Conservation (phyloP, 768 basidiomycete genomes). For the Ramaria rubella region DNA sequence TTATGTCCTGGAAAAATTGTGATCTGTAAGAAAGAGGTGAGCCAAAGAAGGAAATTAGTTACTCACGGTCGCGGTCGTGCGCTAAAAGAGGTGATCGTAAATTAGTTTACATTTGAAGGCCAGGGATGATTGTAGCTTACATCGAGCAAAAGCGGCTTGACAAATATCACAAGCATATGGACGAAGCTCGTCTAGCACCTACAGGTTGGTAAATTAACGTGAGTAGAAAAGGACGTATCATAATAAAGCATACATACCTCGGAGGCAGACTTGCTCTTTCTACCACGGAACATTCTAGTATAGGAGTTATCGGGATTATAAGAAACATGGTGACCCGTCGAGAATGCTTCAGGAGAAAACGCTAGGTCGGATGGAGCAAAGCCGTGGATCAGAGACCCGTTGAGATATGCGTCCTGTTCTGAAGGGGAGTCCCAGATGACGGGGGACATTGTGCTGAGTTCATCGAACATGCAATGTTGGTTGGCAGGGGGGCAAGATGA, state of each 20-base stretch:
- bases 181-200: conserved; percentile 8
- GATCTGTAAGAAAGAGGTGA: not conserved
- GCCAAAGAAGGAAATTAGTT: not conserved
- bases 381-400: not conserved
- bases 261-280: conserved; percentile 9
- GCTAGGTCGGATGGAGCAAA: not conserved
- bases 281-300: conserved; percentile 9
- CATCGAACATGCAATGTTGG: not conserved
- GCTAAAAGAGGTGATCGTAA: not conserved
- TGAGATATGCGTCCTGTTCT: not conserved
- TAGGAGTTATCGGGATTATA: conserved; percentile 4
- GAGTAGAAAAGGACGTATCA: not conserved
- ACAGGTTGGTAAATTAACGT: not conserved
- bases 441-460: not conserved
- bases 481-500: not conserved
- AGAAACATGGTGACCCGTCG: conserved; percentile 15
- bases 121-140: not conserved
- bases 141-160: conserved; percentile 11
- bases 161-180: conserved; percentile 12
- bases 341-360: conserved; percentile 32
- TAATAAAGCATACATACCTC: conserved; percentile 1
- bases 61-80: conserved; percentile 11
- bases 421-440: conserved; percentile 1
- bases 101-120: not conserved
- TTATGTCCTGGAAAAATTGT: conserved; percentile 4